Percentiles rank a stretch among this genome's conserved stretches.
Evolutionary conservation across 495 filamentous ascomycete species (phyloP).

Genomic region (Penicillium steckii): DNA sequence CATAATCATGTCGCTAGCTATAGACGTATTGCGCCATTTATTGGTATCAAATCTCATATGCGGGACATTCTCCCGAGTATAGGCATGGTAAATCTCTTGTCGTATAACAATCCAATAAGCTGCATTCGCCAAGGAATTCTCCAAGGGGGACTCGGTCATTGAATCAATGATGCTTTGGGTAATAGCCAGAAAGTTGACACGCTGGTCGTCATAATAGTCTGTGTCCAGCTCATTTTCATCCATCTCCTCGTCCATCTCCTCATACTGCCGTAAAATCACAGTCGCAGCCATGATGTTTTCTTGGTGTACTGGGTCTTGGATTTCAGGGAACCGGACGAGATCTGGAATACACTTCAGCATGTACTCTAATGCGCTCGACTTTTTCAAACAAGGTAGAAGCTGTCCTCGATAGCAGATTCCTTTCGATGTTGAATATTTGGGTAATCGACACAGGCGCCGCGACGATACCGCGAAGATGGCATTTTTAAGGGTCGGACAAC

Average conservation of each 20-base stretch:
- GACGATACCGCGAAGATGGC: slow-evolving; percentile 27
- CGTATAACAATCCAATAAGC: slow-evolving; percentile 27
- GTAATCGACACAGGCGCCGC: slow-evolving; percentile 19
- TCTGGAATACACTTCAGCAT: slow-evolving; percentile 30
- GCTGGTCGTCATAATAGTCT: not conserved
- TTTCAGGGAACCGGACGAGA: slow-evolving; percentile 18
- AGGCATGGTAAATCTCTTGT: slow-evolving; percentile 28
- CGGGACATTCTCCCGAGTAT: slow-evolving; percentile 18
- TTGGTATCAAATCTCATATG: slow-evolving; percentile 10
- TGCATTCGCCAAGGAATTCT: slow-evolving; percentile 21
- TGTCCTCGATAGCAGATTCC: slow-evolving; percentile 21
- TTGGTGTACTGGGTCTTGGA: slow-evolving; percentile 16
- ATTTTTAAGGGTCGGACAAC: slow-evolving; percentile 18
- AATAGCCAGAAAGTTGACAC: slow-evolving; percentile 24
- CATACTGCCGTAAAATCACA: slow-evolving; percentile 29
- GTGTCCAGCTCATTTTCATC: slow-evolving; percentile 11
- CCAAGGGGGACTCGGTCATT: slow-evolving; percentile 18
- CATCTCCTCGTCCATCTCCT: slow-evolving; percentile 31
- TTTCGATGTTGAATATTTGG: slow-evolving; percentile 20
- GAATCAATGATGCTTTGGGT: slow-evolving; percentile 26
- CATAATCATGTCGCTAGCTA: slow-evolving; percentile 23
- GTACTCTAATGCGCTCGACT: slow-evolving; percentile 24
- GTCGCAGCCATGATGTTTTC: slow-evolving; percentile 31
- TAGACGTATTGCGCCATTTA: slow-evolving; percentile 11
- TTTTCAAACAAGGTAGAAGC: slow-evolving; percentile 13